Evolutionary conservation across 129 eudicot genomes (phyloP), one percentile per base, ranked within the genome.

Genomic region (Flaveria bidentis): DNA sequence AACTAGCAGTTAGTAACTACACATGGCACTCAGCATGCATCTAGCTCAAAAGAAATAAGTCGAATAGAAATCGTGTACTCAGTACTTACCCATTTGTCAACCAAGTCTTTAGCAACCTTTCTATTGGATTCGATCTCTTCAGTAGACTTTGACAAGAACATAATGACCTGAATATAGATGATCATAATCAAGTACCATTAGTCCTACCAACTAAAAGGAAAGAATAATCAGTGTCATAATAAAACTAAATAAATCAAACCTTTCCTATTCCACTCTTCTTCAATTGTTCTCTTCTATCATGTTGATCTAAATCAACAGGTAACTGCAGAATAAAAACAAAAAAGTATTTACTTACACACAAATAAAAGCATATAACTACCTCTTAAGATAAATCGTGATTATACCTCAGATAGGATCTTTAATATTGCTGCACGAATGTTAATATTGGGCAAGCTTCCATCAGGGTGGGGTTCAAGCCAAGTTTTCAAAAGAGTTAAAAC

Each of bases 381-480:
- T 15, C 15, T 53, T 14, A 26, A 20, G 12, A 26, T 1, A 22
- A 72, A 56, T 52, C 77, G 13, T 11, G 62, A 22, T 80, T 73
- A 61, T 84, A 91, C 99, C 84, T 94, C 99, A 28, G 91, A 85
- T 83, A 94, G 83, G 57, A 94, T 91, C 86, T 87, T 86, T 53
- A 94, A 69, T 57, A 94, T 87, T 36, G 97, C 97, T 42, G 92
- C 93, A 16, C 99, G 96, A 39, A 94, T 84, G 78, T 94, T 94
- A 56, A 94, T 94, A 78, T 94, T 94, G 50, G 97, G 99, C 78
- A 91, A 81, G 86, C 99, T 91, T 80, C 97, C 99, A 87, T 94
- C 99, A 45, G 97, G 96, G 47, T 91, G 92, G 44, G 99, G 99
- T 67, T 94, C 97, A 61, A 94, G 99, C 99, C 99, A 94, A 46